Evolutionary conservation across 2,329 filamentous ascomycete genomes (phyloP).

Genomic region (Elsinoe perseae): DNA sequence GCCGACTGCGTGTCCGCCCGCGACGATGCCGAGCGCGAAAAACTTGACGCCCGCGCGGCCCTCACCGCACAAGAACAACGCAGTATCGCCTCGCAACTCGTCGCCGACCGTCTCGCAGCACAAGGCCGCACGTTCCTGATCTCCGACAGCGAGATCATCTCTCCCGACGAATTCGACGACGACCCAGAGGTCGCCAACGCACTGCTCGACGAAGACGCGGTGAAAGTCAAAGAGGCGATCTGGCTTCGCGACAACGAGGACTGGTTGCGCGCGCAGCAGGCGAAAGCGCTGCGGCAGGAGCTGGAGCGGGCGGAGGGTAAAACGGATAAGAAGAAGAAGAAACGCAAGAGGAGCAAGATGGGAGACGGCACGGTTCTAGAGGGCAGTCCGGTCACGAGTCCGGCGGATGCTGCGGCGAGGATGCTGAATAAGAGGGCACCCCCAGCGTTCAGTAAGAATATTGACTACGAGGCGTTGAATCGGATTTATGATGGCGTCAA

Average conservation of each 20-base stretch:
- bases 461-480: slow-evolving; percentile 42
- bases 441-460: slow-evolving; percentile 35
- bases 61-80: slow-evolving; percentile 25
- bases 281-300: slow-evolving; percentile 70
- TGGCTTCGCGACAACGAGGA: slow-evolving; percentile 95
- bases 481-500: slow-evolving; percentile 32
- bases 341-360: slow-evolving; percentile 39
- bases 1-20: slow-evolving; percentile 24
- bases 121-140: slow-evolving; percentile 34
- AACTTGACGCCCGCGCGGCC: slow-evolving; percentile 25
- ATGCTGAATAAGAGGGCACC: slow-evolving; percentile 40
- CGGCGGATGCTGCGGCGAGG: slow-evolving; percentile 38
- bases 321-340: slow-evolving; percentile 33
- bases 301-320: slow-evolving; percentile 46
- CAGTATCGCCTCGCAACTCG: slow-evolving; percentile 37
- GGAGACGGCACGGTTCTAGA: slow-evolving; percentile 35
- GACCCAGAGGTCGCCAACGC: slow-evolving; percentile 83
- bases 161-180: slow-evolving; percentile 75
- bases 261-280: slow-evolving; percentile 79
- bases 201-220: slow-evolving; percentile 64
- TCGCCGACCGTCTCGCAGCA: slow-evolving; percentile 42
- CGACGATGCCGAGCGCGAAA: slow-evolving; percentile 26
- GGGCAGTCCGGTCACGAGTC: slow-evolving; percentile 33
- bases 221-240: slow-evolving; percentile 75
- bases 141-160: slow-evolving; percentile 51